Base-by-base conservation (phyloP, 176 grass and related monocot genomes). In the Lolium perenne region DNA sequence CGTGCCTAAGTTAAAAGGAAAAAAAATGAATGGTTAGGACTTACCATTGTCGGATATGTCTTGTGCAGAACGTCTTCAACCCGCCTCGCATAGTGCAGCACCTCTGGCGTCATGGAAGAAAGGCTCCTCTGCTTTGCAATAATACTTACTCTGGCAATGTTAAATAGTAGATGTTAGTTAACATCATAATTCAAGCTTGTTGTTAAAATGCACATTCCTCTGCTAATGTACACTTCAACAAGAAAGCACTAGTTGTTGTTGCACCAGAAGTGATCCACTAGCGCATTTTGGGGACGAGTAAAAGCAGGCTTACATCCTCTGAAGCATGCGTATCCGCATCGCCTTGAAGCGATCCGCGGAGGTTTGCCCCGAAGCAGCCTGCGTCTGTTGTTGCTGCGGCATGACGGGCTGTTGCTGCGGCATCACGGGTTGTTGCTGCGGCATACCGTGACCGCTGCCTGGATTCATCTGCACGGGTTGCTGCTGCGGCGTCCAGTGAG, bases 271-370 rank as follows among this genome's bases (percentile, higher is more conserved):
- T 73, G 51, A 77, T 48, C 41, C n/a, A 73, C 29, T 47, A 17
- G 3, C 20, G 74, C 29, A 41, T 45, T 25, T 57, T 14, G 10
- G 29, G 10, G 54, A 79, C 7, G 23, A 68, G 56, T 57, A 43
- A 50, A 73, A 29, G 9, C 86, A 73, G 29, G 12, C 86, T 93
- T 90, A 97, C 95, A 97, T 88, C 71, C 18, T 84, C 6, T 51
- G 10, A 25, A 9, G 29, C 87, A 92, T 87, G 21, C 0, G 13
- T 6, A 1, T 54, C 14, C 93, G 95, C 74, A 88, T 57, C 38
- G 2, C 20, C 3, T 8, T 13, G 8, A 95, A 77, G 11, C 85
- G 50, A 60, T 95, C 95, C 67, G 43, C 75, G 25, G 2, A 20
- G 8, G 12, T 35, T 18, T 81, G 79, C 22, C 61, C 74, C 4